phyloP scores from a whole-genome alignment of 2,329 filamentous ascomycete genomes.

The Colletotrichum tanaceti region DNA sequence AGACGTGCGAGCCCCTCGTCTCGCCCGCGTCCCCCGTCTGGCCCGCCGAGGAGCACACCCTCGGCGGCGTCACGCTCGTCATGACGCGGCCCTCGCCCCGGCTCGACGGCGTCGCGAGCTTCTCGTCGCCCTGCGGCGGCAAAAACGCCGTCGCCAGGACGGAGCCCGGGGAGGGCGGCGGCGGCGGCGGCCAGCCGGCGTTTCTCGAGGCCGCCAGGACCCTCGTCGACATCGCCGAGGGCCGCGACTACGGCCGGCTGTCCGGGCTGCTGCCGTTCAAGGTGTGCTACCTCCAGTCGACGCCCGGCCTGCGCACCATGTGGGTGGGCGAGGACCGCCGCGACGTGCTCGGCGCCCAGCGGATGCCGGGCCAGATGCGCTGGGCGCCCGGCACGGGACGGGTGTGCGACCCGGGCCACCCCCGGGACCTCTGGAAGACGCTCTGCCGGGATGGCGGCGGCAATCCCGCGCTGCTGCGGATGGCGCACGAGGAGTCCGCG shows the following conservation, averaged over 20 bases:
- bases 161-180: background rate
- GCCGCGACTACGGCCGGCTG: constrained; percentile 47
- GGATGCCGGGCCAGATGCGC: constrained; percentile 53
- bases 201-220: constrained; percentile 1
- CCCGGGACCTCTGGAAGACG: constrained; percentile 19
- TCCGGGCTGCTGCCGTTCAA: constrained; percentile 58
- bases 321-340: constrained; percentile 57
- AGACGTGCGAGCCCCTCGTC: constrained; percentile 46
- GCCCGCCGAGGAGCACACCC: constrained; percentile 34
- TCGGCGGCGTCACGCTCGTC: constrained; percentile 41
- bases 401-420: constrained; percentile 33
- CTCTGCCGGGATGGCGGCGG: constrained; percentile 16
- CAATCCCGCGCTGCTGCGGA: constrained; percentile 27
- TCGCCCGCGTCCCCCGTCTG: constrained; percentile 40
- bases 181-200: constrained; percentile 13
- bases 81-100: constrained; percentile 17
- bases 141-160: constrained; percentile 13
- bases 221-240: constrained; percentile 33
- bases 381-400: constrained; percentile 39
- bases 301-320: constrained; percentile 51
- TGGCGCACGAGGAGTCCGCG: constrained; percentile 23
- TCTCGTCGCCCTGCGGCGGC: constrained; percentile 13
- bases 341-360: constrained; percentile 55
- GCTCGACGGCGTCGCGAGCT: background rate
- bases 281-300: constrained; percentile 55